phyloP scores from a whole-genome alignment of 2,329 filamentous ascomycete genomes.

The Claviceps cyperi region DNA sequence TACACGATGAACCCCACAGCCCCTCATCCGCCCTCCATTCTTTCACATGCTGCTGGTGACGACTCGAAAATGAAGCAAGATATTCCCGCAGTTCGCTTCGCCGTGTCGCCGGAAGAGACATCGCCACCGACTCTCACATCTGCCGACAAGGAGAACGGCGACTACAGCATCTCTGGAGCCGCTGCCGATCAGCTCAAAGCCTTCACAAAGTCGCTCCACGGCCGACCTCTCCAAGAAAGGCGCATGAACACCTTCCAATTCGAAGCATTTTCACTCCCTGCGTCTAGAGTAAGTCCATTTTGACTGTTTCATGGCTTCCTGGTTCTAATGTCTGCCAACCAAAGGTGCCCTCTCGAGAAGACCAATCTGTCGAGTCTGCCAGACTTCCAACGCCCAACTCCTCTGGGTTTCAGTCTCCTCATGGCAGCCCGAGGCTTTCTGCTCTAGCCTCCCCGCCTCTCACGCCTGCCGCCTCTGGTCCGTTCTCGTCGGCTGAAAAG shows the following conservation, averaged over 20 bases:
- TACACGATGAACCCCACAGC: not conserved
- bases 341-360: constrained; percentile 46
- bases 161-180: constrained; percentile 25
- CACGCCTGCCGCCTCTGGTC: constrained; percentile 64
- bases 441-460: constrained; percentile 78
- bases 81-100: constrained; percentile 51
- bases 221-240: constrained; percentile 62
- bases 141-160: constrained; percentile 12
- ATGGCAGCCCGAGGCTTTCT: constrained; percentile 50
- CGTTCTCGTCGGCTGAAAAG: constrained; percentile 18
- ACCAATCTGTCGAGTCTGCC: constrained; percentile 44
- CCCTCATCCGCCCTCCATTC: not conserved
- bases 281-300: constrained; percentile 55
- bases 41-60: constrained; percentile 4
- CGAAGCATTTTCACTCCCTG: constrained; percentile 78
- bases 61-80: constrained; percentile 11
- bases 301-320: constrained; percentile 2
- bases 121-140: constrained; percentile 28
- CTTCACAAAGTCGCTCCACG: constrained; percentile 58
- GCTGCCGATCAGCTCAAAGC: constrained; percentile 52
- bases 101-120: constrained; percentile 57
- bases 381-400: constrained; percentile 51
- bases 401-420: constrained; percentile 50
- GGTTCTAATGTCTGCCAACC: not conserved
- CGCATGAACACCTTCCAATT: constrained; percentile 79